A percentile compares a stretch with the other conserved stretches of the same genome.
These are phyloP conservation scores for Helicosporidium sp. DNA, from an alignment of 139 green algal genomes.

Conservation along the genomic window DNA sequence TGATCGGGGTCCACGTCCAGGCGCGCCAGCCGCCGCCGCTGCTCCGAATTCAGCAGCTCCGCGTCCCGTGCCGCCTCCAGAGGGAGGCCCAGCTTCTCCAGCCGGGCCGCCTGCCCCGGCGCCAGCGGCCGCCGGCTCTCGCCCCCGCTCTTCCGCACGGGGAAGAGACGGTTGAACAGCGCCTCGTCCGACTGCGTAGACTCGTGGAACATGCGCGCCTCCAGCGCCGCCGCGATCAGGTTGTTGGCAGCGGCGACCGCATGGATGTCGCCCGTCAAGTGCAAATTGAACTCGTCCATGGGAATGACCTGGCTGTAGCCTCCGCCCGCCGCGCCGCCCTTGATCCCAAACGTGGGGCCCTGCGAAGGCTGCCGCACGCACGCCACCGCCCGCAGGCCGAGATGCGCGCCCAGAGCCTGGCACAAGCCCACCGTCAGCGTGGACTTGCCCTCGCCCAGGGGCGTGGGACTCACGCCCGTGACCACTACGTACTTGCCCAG, in stretches of 20 bases:
- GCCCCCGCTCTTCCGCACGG: constrained; percentile 21
- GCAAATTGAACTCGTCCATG: constrained; percentile 81
- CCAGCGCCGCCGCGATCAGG: constrained; percentile 85
- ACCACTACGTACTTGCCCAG: too few relatives aligned
- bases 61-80: constrained; percentile 72
- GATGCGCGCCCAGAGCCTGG: constrained; percentile 82
- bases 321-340: constrained; percentile 80
- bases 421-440: constrained; percentile 94
- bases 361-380: constrained; percentile 89
- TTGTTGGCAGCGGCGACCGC: constrained; percentile 95
- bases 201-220: constrained; percentile 94
- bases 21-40: constrained; percentile 59
- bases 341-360: constrained; percentile 94
- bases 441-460: constrained; percentile 81
- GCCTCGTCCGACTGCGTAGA: constrained; percentile 54
- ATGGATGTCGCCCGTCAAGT: constrained; percentile 94
- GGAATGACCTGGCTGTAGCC: constrained; percentile 89
- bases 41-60: constrained; percentile 65
- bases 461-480: constrained; percentile 88
- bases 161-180: constrained; percentile 77
- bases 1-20: constrained; percentile 77
- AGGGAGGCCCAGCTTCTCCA: constrained; percentile 78
- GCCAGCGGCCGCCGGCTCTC: constrained; percentile 63
- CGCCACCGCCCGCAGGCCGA: constrained; percentile 60
- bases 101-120: constrained; percentile 63